Percentiles rank a stretch among this genome's conserved stretches.
Evolutionary conservation across 2,329 filamentous ascomycete genomes (phyloP).

Genomic region (Lojkania enalia): DNA sequence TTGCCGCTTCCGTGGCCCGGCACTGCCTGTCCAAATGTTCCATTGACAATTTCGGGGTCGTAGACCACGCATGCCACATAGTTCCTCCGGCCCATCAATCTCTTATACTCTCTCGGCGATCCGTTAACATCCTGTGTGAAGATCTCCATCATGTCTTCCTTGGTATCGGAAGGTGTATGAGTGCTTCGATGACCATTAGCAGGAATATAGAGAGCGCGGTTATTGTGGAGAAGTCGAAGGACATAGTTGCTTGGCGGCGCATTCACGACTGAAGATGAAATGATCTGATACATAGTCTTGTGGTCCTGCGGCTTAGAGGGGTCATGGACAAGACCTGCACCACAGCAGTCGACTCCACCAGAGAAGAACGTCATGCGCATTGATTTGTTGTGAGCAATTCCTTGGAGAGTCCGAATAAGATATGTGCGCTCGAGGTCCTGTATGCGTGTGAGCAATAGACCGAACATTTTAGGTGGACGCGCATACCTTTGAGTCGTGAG

Average conservation of each 20-base stretch:
- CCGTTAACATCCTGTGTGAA: constrained; percentile 93
- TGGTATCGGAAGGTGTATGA: constrained; percentile 81
- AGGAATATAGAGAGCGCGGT: constrained; percentile 88
- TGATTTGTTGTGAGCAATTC: constrained; percentile 92
- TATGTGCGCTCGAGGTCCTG: constrained; percentile 94
- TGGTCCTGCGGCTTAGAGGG: constrained; percentile 88
- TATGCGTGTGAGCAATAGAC: constrained; percentile 15
- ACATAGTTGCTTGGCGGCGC: constrained; percentile 83
- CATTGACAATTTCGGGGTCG: constrained; percentile 76
- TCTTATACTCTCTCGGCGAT: constrained; percentile 78
- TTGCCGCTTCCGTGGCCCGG: constrained; percentile 48
- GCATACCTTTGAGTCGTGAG: constrained; percentile 83
- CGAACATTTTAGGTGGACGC: not conserved
- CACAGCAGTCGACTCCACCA: constrained; percentile 87
- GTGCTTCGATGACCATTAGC: constrained; percentile 75
- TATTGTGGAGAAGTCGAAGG: constrained; percentile 92
- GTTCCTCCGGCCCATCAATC: constrained; percentile 90
- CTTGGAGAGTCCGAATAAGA: constrained; percentile 91
- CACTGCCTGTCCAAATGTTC: constrained; percentile 46
- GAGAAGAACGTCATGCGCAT: constrained; percentile 97
- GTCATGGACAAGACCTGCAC: constrained; percentile 92
- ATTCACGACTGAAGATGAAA: constrained; percentile 89
- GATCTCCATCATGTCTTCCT: constrained; percentile 99
- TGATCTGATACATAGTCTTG: constrained; percentile 99
- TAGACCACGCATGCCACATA: constrained; percentile 94